Evolutionary conservation across 768 basidiomycete species (phyloP).

Genomic region (Lentinula raphanica): DNA sequence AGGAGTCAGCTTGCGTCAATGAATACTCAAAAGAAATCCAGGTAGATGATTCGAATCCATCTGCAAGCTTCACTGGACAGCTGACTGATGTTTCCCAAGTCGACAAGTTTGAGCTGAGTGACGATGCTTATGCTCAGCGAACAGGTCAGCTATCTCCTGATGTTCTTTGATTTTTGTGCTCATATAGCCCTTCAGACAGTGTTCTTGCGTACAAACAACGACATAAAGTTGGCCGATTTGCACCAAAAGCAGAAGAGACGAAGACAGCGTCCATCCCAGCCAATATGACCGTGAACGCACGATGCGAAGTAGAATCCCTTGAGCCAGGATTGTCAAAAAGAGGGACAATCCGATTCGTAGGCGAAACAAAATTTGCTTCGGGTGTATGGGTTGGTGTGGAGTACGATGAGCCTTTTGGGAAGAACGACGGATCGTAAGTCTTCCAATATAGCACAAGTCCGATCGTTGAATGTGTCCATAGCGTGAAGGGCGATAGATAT

Average conservation of each 20-base stretch:
- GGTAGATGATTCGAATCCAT: conserved; percentile 76
- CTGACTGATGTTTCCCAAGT: conserved; percentile 81
- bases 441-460: too few relatives aligned
- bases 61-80: conserved; percentile 73
- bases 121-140: conserved; percentile 75
- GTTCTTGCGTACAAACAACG: conserved; percentile 86
- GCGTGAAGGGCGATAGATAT: conserved; percentile 82
- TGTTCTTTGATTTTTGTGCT: background rate
- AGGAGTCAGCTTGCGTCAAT: background rate
- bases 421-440: conserved; percentile 91
- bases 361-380: conserved; percentile 65
- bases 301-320: conserved; percentile 76
- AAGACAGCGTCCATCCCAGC: conserved; percentile 23
- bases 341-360: conserved; percentile 84
- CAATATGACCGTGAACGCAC: conserved; percentile 61
- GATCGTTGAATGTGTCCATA: conserved; percentile 23
- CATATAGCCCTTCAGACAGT: conserved; percentile 52
- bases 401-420: conserved; percentile 93
- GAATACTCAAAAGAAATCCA: conserved; percentile 19
- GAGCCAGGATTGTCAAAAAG: conserved; percentile 71
- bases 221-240: conserved; percentile 87
- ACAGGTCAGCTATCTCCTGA: conserved; percentile 45
- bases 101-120: conserved; percentile 87
- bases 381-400: conserved; percentile 89
- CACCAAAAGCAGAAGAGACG: conserved; percentile 38